A percentile compares a stretch with the other conserved stretches of the same genome.
phyloP scores from a whole-genome alignment of 2,329 filamentous ascomycete genomes.

The Clonostachys byssicola region DNA sequence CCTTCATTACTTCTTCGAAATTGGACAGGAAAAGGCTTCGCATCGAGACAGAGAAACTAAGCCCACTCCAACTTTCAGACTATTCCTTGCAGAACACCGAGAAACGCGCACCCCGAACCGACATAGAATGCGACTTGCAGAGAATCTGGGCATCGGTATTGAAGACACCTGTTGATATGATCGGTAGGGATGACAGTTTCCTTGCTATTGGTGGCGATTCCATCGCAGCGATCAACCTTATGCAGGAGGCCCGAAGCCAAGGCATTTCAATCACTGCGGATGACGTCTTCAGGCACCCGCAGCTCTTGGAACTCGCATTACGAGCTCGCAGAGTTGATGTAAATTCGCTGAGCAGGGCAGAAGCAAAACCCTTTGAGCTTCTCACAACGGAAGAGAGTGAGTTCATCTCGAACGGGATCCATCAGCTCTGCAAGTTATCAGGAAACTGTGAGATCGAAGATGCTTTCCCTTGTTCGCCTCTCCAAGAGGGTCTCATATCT shows the following conservation, averaged over 20 bases:
- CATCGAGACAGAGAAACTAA: background rate
- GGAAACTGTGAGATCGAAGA: conserved; percentile 28
- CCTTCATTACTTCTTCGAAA: conserved; percentile 10
- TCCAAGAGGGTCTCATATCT: conserved; percentile 45
- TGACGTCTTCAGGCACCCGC: conserved; percentile 10
- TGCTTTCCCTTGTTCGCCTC: conserved; percentile 41
- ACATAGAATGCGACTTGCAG: background rate
- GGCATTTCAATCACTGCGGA: conserved; percentile 5
- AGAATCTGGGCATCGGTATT: background rate
- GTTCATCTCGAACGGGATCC: background rate
- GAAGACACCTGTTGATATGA: conserved; percentile 11
- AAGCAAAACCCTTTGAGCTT: background rate
- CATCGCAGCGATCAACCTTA: conserved; percentile 13
- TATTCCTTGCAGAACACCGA: background rate
- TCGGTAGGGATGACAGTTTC: conserved; percentile 5
- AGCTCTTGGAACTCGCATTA: conserved; percentile 3
- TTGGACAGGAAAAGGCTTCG: conserved; percentile 6
- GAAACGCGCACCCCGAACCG: background rate
- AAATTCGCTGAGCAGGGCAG: background rate
- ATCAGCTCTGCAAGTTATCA: background rate
- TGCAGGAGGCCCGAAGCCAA: conserved; percentile 1
- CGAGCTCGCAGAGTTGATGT: background rate
- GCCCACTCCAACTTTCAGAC: background rate
- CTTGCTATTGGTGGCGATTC: conserved; percentile 8
- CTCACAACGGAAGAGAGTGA: background rate